These are phyloP conservation scores for Leccinum subgranulosum DNA, from an alignment of 768 basidiomycete species.

Conservation along the genomic window DNA sequence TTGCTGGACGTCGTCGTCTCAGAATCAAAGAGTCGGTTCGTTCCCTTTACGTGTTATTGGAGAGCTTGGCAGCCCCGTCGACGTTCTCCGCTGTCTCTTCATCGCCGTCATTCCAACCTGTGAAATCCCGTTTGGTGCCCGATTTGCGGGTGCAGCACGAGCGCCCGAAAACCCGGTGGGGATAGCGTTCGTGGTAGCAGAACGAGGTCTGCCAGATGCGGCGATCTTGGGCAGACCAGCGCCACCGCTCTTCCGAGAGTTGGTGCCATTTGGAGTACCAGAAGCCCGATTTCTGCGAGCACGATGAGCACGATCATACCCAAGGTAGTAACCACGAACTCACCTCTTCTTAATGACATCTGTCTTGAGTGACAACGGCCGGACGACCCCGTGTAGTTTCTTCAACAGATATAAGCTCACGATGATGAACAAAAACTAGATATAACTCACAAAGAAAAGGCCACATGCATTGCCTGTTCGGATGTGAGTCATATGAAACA, in stretches of 20 bases:
- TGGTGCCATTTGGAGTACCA: conserved; percentile 58
- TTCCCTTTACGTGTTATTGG: conserved; percentile 31
- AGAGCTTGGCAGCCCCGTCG: conserved; percentile 48
- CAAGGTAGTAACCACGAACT: conserved; percentile 7
- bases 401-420: conserved; percentile 32
- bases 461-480: conserved; percentile 83
- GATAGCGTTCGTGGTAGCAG: conserved; percentile 60
- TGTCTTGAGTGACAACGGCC: conserved; percentile 93
- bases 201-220: conserved; percentile 68
- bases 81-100: conserved; percentile 82
- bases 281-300: conserved; percentile 71
- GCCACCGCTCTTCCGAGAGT: conserved; percentile 55
- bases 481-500: conserved; percentile 14
- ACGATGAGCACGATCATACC: not conserved
- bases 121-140: conserved; percentile 17
- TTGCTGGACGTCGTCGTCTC: not conserved
- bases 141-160: conserved; percentile 36
- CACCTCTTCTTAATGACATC: conserved; percentile 97
- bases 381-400: conserved; percentile 95
- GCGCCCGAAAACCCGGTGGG: conserved; percentile 45
- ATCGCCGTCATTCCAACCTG: conserved; percentile 39
- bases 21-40: conserved; percentile 17
- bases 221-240: conserved; percentile 72
- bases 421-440: not conserved
- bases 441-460: conserved; percentile 76